A percentile compares a stretch with the other conserved stretches of the same genome.
Evolutionary conservation across 768 basidiomycete genomes (phyloP).

Genomic region (Amanita rubescens): DNA sequence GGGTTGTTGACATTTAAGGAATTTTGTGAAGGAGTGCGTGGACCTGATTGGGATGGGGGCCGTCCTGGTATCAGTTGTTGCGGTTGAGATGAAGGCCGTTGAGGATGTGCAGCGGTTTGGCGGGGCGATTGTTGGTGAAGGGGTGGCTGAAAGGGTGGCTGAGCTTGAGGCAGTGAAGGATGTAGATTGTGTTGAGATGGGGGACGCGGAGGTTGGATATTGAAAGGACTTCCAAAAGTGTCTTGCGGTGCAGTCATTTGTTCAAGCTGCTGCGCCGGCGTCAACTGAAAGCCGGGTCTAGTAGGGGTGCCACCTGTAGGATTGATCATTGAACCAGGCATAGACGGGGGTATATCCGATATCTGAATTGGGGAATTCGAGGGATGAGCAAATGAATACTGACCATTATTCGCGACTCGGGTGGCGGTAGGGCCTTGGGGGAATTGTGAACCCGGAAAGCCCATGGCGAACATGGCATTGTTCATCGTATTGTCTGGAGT

Average conservation of each 20-base stretch:
- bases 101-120: conserved; percentile 34
- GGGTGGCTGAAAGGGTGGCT: conserved; percentile 34
- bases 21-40: conserved; percentile 7
- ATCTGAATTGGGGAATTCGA: conserved; percentile 45
- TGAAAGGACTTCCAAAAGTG: conserved; percentile 3
- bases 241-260: conserved; percentile 33
- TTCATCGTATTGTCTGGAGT: conserved; percentile 37
- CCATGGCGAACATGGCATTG: conserved; percentile 33
- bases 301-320: conserved; percentile 32
- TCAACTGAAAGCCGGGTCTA: conserved; percentile 40
- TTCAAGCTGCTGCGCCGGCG: conserved; percentile 59
- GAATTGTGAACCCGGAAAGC: conserved; percentile 29
- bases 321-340: conserved; percentile 27
- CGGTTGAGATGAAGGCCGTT: conserved; percentile 56
- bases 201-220: conserved; percentile 22
- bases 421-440: conserved; percentile 20
- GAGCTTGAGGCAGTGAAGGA: conserved; percentile 25
- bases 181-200: conserved; percentile 21
- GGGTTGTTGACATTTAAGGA: not conserved
- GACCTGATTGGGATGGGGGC: conserved; percentile 42
- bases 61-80: conserved; percentile 37
- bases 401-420: conserved; percentile 28
- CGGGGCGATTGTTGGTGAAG: conserved; percentile 23
- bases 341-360: conserved; percentile 37
- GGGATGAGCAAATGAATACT: conserved; percentile 37